Percentiles rank a stretch among this genome's conserved stretches.
These are phyloP conservation scores for Bidens hawaiensis DNA, from an alignment of 140 eudicot genomes.

Conservation along the genomic window DNA sequence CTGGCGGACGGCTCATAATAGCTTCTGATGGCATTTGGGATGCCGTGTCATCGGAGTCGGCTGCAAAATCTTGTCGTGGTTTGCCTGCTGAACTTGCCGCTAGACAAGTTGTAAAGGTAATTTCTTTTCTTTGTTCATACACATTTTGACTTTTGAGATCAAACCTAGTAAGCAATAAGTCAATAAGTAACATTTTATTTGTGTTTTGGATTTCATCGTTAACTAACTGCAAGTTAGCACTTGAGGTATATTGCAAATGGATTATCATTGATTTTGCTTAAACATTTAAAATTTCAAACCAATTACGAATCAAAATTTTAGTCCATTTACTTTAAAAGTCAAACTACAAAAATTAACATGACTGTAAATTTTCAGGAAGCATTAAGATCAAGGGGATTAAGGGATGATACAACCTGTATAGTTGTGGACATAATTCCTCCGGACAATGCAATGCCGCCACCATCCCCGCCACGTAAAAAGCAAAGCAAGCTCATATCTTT, in stretches of 20 bases:
- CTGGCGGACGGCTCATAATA: slow-evolving; percentile 90
- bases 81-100: slow-evolving; percentile 98
- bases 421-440: slow-evolving; percentile 94
- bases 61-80: slow-evolving; percentile 88
- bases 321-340: slow-evolving; percentile 21
- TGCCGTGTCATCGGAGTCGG: slow-evolving; percentile 66
- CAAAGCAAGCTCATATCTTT: slow-evolving; percentile 53
- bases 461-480: slow-evolving; percentile 65
- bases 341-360: neutral
- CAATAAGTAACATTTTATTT: neutral
- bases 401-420: slow-evolving; percentile 93
- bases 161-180: neutral
- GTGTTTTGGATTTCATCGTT: neutral
- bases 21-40: slow-evolving; percentile 98
- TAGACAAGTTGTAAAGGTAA: slow-evolving; percentile 86
- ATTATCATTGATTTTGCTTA: neutral
- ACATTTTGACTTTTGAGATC: slow-evolving; percentile 11
- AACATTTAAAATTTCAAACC: neutral
- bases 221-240: neutral
- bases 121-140: slow-evolving; percentile 10
- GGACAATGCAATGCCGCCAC: slow-evolving; percentile 41
- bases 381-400: slow-evolving; percentile 69
- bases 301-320: neutral
- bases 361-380: slow-evolving; percentile 57
- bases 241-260: neutral